phyloP scores from a whole-genome alignment of 1,284 basidiomycete species.

The Pulchroboletus neoregius region DNA sequence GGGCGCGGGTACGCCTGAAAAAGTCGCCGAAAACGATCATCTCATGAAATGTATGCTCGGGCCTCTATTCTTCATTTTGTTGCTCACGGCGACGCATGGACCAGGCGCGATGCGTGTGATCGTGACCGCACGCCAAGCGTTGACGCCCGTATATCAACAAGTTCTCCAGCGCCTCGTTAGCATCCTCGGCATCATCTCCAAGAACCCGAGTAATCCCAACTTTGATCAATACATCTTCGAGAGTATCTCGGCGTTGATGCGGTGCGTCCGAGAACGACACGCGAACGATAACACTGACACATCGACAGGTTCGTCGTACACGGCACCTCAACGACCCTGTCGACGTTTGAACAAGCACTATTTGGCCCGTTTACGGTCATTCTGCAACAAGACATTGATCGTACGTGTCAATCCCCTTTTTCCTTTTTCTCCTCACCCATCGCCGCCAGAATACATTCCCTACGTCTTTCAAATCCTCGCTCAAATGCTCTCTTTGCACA shows the following conservation, averaged over 20 bases:
- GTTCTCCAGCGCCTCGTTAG: conserved; percentile 73
- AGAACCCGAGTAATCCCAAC: conserved; percentile 95
- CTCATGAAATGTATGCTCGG: conserved; percentile 85
- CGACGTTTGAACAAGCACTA: conserved; percentile 77
- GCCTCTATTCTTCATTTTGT: background rate
- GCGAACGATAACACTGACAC: background rate
- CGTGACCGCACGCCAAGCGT: conserved; percentile 78
- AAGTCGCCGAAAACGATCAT: conserved; percentile 97
- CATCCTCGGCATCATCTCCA: conserved; percentile 85
- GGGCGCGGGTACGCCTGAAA: conserved; percentile 80
- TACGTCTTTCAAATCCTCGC: conserved; percentile 97
- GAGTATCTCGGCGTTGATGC: conserved; percentile 86
- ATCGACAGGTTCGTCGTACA: conserved; percentile 71
- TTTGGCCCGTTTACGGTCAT: conserved; percentile 89
- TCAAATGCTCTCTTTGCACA: conserved; percentile 90
- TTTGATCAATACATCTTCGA: conserved; percentile 99
- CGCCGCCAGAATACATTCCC: conserved; percentile 82
- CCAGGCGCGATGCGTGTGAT: conserved; percentile 91
- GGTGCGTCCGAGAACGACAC: conserved; percentile 41
- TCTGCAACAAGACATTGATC: conserved; percentile 88
- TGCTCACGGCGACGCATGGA: conserved; percentile 6
- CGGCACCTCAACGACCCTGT: conserved; percentile 61
- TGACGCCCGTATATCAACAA: conserved; percentile 67
- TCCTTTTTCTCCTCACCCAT: background rate
- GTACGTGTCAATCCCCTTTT: conserved; percentile 41